Conservation (phyloP, 2,329 filamentous ascomycete genomes). For the Claviceps capensis region DNA sequence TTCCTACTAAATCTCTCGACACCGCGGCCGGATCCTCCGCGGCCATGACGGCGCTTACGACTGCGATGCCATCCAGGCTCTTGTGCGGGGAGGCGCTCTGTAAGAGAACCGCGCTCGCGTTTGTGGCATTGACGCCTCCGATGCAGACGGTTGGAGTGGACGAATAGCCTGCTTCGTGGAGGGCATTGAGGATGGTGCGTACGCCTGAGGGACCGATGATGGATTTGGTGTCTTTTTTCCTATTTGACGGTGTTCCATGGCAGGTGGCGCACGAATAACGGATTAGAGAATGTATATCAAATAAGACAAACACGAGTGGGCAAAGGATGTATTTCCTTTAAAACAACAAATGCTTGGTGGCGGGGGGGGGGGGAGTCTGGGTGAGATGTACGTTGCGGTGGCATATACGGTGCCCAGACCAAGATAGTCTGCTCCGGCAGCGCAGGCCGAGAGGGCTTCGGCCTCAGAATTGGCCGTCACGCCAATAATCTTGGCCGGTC, state of each 20-base stretch:
- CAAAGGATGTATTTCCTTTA: not conserved
- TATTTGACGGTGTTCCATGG: conserved; percentile 16
- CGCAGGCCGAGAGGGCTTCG: conserved; percentile 60
- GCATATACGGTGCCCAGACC: conserved; percentile 84
- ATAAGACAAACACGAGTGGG: too few species aligned
- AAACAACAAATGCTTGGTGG: not conserved
- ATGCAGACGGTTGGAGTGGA: conserved; percentile 63
- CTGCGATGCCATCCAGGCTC: conserved; percentile 63
- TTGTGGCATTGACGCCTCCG: conserved; percentile 70
- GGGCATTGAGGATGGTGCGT: conserved; percentile 36
- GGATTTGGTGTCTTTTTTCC: conserved; percentile 72
- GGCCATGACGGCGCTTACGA: conserved; percentile 80
- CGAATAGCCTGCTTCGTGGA: conserved; percentile 34
- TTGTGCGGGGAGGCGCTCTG: conserved; percentile 44
- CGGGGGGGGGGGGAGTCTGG: not conserved
- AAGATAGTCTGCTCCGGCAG: conserved; percentile 74
- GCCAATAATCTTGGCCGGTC: conserved; percentile 68
- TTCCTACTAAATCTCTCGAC: conserved; percentile 39
- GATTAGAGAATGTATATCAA: not conserved
- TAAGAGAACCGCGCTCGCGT: conserved; percentile 59
- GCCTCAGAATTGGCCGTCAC: conserved; percentile 65
- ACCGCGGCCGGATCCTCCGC: conserved; percentile 52
- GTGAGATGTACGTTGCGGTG: conserved; percentile 53
- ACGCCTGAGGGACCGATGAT: conserved; percentile 44
- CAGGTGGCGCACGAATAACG: not conserved